Evolutionary conservation across 306 rosid species (phyloP).

Genomic region (Cucumis sativus): Cucumber_9930_V3 NC_026660.2:604501-605000

Average conservation of each 20-base stretch:
- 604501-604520: too few relatives aligned
- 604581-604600: too few relatives aligned
- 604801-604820: not conserved
- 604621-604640: too few relatives aligned
- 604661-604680: not conserved
- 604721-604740: not conserved
- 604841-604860: slow-evolving; percentile 27
- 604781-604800: not conserved
- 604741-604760: not conserved
- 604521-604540: too few relatives aligned
- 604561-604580: too few relatives aligned
- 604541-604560: too few relatives aligned
- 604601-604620: too few relatives aligned
- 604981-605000: slow-evolving; percentile 51
- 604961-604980: slow-evolving; percentile 26
- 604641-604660: not conserved
- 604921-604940: slow-evolving; percentile 42
- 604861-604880: slow-evolving; percentile 52
- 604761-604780: not conserved
- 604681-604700: not conserved
- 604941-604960: slow-evolving; percentile 41
- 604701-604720: not conserved
- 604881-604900: slow-evolving; percentile 34
- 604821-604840: not conserved
- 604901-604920: slow-evolving; percentile 20